Evolutionary conservation across 108 stramenopile genomes (phyloP), one percentile per base, ranked within the genome.

Genomic region (Cyclotella sp.): DNA sequence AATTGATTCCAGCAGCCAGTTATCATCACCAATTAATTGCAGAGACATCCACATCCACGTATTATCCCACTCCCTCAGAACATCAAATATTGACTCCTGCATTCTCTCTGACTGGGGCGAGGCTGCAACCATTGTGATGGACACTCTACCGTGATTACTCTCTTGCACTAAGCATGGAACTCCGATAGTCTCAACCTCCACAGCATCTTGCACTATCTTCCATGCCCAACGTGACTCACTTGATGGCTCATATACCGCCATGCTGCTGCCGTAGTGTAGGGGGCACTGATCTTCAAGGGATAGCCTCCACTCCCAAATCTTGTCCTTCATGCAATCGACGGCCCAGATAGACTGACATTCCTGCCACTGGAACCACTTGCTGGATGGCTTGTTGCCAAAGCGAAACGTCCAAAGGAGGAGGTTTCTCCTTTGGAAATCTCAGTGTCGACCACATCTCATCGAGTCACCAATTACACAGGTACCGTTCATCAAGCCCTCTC

Each of bases 381-480:
- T 34, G 34, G 34, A 54, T 3, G 42, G 54, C 73, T 22, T 5
- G 49, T 11, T 39, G 34, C 63, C 73, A 74, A 0, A 74, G 0
- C 0, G 9, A 9, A 3, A 74, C 39, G 18, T 74, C 73, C 0
- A 0, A 3, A 13, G 51, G 0, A 4, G 63, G 9, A 0, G 54
- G 53, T 19, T 55, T 22, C 42, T 64, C 73, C 10, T 40, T 41
- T 40, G 63, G 63, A 9, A 42, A 74, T 0, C 26, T 22, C 1
- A 44, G 52, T 2, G 8, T 65, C 0, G 74, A 75, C 74, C 74
- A 75, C 21, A 0, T 43, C 9, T 65, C 64, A n/a, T 41, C 63
- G 0, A 11, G 21, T 3, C 1, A 0, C 7, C 64, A 53, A 0
- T 15, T 24, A 1, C 4, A 40, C 11, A 71, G 62, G 54, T 78